phyloP scores from a whole-genome alignment of 768 basidiomycete genomes.

The Hemileccinum rubropunctum region DNA sequence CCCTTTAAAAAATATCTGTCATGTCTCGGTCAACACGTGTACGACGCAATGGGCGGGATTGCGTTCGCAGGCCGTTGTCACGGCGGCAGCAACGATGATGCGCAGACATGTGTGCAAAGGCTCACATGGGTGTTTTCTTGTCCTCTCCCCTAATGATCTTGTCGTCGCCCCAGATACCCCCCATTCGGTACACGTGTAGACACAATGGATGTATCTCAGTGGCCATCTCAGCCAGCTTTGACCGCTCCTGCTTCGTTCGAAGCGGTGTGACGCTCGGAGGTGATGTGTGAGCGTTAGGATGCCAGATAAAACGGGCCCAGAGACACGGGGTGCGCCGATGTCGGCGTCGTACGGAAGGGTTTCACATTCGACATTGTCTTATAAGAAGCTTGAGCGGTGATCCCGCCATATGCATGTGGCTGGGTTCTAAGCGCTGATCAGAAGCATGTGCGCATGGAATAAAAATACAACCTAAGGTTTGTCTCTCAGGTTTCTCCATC shows the following conservation, averaged over 20 bases:
- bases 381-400: neutral
- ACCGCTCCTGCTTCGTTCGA: neutral
- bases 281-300: neutral
- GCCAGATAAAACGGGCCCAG: neutral
- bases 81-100: too few species aligned
- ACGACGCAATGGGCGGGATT: neutral
- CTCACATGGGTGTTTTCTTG: constrained; percentile 24
- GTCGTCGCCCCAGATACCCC: constrained; percentile 28
- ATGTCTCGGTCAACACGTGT: neutral
- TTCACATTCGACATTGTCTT: constrained; percentile 1
- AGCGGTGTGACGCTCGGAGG: neutral
- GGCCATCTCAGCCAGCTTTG: neutral
- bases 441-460: neutral
- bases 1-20: constrained; percentile 26
- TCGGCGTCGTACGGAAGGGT: neutral
- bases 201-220: constrained; percentile 9
- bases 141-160: constrained; percentile 29
- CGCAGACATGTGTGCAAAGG: neutral
- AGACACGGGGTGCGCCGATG: neutral
- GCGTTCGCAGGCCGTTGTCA: too few species aligned
- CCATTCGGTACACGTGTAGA: constrained; percentile 29
- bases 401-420: constrained; percentile 2
- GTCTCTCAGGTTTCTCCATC: neutral
- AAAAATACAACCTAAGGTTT: neutral
- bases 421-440: neutral